A percentile compares a stretch with the other conserved stretches of the same genome.
Evolutionary conservation across 176 grass and related monocot species (phyloP).

Genomic region (Triticum dicoccoides): DNA sequence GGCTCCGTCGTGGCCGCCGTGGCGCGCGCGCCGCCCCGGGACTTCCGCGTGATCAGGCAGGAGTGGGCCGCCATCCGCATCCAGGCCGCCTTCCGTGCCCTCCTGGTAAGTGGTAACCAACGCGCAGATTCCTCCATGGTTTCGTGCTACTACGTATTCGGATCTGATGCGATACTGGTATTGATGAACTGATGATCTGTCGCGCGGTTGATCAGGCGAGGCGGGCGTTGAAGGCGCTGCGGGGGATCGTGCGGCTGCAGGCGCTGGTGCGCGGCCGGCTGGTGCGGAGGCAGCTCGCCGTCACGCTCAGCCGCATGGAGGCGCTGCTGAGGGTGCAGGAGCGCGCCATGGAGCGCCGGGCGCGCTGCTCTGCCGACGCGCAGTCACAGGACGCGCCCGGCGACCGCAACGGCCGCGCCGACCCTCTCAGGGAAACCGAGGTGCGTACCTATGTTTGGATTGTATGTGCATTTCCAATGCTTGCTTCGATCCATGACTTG

Average conservation of each 20-base stretch:
- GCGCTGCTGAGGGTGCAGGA: constrained; percentile 81
- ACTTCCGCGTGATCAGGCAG: constrained; percentile 64
- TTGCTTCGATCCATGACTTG: background rate
- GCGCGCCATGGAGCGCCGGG: constrained; percentile 61
- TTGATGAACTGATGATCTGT: background rate
- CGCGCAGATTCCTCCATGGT: background rate
- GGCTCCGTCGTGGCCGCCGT: constrained; percentile 51
- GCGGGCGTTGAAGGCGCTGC: constrained; percentile 78
- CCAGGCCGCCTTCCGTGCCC: constrained; percentile 64
- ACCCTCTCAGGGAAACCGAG: constrained; percentile 26
- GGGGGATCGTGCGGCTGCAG: constrained; percentile 89
- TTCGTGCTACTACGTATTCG: background rate
- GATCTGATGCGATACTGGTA: background rate
- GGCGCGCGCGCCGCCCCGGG: constrained; percentile 54
- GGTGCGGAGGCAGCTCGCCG: constrained; percentile 78
- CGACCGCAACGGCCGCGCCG: constrained; percentile 11
- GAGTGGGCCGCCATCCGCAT: constrained; percentile 73
- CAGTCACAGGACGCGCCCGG: background rate
- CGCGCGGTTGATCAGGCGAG: constrained; percentile 48
- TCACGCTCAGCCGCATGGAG: constrained; percentile 87
- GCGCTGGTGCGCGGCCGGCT: constrained; percentile 71
- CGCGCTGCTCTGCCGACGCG: constrained; percentile 41
- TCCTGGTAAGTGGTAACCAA: constrained; percentile 33
- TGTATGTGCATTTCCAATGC: background rate
- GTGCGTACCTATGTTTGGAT: background rate